Base-by-base conservation (phyloP, 352 stramenopile genomes). In the Discostella stelligera region DNA sequence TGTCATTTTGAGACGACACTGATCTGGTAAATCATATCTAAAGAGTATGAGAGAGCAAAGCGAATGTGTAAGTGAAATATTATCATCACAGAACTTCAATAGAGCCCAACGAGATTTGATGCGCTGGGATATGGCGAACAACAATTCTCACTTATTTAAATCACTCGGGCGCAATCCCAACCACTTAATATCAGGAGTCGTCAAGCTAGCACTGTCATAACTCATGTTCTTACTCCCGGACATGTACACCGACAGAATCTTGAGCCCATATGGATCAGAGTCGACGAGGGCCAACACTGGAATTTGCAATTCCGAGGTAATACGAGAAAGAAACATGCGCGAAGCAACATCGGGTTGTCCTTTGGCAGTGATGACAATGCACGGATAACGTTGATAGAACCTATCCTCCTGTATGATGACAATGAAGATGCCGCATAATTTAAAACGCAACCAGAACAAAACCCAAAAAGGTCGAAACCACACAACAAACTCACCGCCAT, bases 181-280 rank as follows among this genome's bases (percentile, higher is more conserved):
- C 91, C 91, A 95, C 79, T 96, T 95, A 74, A 97, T 97, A 79
- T 97, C 90, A 3, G 92, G 92, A 5, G 92, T 96, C 2, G 94
- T 97, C 30, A 97, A 83, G 61, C 81, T 93, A 10, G 90, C 90
- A 80, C 81, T 90, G 68, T 96, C 93, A 74, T 96, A 96, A 66
- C 80, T 87, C 89, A 94, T 94, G 66, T 91, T 92, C 67, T 94
- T 94, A 56, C 80, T 90, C 41, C 94, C 94, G 13, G 76, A 92
- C 93, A 96, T 96, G 85, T 97, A 97, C 7, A 97, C 94, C 16
- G 88, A 95, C 3, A 97, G 79, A 83, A 97, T 97, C 75, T 97
- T 97, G 18, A 97, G 80, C 20, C 94, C 94, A 75, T 96, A 96
- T 1, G 94, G 94, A 88, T 97, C 94, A 11, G 82, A 92, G 76